Evolutionary conservation across 1,139 yeast genomes (phyloP).

Genomic region (Geotrichum fermentans): DNA sequence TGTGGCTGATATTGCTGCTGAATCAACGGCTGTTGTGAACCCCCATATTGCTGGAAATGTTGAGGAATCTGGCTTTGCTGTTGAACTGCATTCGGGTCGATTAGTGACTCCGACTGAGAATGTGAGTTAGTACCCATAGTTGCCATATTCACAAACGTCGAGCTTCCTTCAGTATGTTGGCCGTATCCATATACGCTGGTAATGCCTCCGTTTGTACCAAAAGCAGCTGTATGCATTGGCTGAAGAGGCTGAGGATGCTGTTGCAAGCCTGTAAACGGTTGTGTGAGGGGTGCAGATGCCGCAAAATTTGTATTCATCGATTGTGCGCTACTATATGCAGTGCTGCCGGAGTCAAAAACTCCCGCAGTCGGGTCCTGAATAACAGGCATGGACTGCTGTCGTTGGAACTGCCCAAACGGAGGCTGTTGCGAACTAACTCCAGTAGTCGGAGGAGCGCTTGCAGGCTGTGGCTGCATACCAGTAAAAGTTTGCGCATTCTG

Average conservation of each 20-base stretch:
- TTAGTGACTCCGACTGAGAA: slow-evolving; percentile 9
- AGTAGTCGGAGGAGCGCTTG: neutral
- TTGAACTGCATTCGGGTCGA: neutral
- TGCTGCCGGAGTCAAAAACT: neutral
- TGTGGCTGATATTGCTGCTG: slow-evolving; percentile 3
- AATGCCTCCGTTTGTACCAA: neutral
- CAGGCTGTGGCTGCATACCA: neutral
- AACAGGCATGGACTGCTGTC: slow-evolving; percentile 10
- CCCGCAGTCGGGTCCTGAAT: slow-evolving; percentile 7
- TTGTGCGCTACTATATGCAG: neutral
- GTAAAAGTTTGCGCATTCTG: neutral
- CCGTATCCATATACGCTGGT: slow-evolving; percentile 1
- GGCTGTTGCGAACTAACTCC: neutral
- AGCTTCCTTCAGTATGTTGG: slow-evolving; percentile 3
- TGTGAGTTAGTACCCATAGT: neutral
- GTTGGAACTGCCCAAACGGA: slow-evolving; percentile 9
- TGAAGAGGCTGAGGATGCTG: slow-evolving; percentile 2
- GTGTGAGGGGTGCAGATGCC: neutral
- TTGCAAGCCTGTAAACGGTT: neutral
- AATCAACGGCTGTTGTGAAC: neutral
- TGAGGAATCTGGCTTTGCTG: neutral
- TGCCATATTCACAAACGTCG: slow-evolving; percentile 5
- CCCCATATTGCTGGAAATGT: neutral
- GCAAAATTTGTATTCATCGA: neutral
- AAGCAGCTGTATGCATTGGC: neutral